These are phyloP conservation scores for Backusella circina DNA, from an alignment of 192 early-diverging fungal genomes.

Conservation along the genomic window DNA sequence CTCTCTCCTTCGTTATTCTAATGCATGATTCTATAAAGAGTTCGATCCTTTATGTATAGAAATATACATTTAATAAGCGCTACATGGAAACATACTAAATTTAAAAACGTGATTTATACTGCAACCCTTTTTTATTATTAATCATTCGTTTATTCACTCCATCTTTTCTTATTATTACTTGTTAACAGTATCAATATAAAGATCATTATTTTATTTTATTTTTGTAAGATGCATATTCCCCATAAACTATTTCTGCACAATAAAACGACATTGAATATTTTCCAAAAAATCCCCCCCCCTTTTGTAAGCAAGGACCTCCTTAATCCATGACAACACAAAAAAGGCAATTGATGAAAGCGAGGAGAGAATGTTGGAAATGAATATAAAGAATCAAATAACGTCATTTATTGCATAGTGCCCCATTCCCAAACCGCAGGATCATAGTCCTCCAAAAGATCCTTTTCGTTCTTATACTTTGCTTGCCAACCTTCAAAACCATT, in stretches of 20 bases:
- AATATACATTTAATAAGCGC: background rate
- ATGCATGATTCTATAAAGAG: background rate
- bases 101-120: background rate
- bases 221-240: too few species aligned
- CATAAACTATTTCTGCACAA: too few species aligned
- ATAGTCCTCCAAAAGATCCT: conserved; percentile 58
- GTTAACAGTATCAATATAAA: too few species aligned
- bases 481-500: conserved; percentile 71
- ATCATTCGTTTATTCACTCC: too few species aligned
- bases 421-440: conserved; percentile 47
- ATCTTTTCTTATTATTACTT: background rate
- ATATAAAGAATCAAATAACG: background rate
- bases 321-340: background rate
- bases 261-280: too few species aligned
- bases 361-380: background rate
- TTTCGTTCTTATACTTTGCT: conserved; percentile 47
- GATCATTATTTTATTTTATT: too few species aligned
- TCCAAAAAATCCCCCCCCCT: too few species aligned
- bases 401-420: background rate
- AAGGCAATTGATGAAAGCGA: background rate
- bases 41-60: background rate
- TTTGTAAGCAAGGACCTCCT: too few species aligned
- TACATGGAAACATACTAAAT: background rate
- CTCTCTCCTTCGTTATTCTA: background rate
- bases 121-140: background rate